Evolutionary conservation across 2,329 filamentous ascomycete genomes (phyloP), one percentile per base, ranked within the genome.

Genomic region (Aspergillus texensis): DNA sequence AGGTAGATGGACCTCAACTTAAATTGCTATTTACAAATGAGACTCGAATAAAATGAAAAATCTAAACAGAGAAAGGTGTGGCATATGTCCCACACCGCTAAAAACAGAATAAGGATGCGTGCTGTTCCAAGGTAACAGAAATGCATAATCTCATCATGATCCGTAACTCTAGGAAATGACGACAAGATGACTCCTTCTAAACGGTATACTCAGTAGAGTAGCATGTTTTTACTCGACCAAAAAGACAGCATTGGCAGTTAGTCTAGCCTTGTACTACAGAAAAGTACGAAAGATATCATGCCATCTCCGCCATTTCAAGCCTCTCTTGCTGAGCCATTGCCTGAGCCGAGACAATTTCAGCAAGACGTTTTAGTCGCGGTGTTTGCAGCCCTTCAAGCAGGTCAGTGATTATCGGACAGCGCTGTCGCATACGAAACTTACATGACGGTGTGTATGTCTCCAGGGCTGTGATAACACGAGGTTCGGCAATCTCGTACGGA

Each of bases 371-470:
- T 66, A 99, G 82, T 66, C 94, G 89, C 55, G 94, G 94, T 63
- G 94, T 97, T 91, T 97, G 94, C 57, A 97, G 88, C 94, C 93
- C 92, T 95, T 64, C 45, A 52, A 53, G 62, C 79, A 72, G 79
- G 77, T 77, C 61, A 71, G 65, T 61, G 65, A 66, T n/a, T 32
- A 32, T 34, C 46, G 14, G 6, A 36, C 32, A 6, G 57, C 43
- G n/a, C n/a, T 61, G 28, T 24, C 16, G 43, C 32, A 50, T n/a
- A 39, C 12, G 30, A 10, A 62, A 85, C 91, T 86, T 85, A 95
- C 94, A 99, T 70, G 94, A 97, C 67, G 95, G 95, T 57, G 95
- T 98, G 78, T 99, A 99, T 16, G 95, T 99, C 82, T 99, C 95
- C 69, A 99, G 82, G 59, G 95, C 95, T 4, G 94, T 97, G 74